Evolutionary conservation across 75 land plant species (phyloP).

Genomic region (Isoetes taiwanensis): DNA sequence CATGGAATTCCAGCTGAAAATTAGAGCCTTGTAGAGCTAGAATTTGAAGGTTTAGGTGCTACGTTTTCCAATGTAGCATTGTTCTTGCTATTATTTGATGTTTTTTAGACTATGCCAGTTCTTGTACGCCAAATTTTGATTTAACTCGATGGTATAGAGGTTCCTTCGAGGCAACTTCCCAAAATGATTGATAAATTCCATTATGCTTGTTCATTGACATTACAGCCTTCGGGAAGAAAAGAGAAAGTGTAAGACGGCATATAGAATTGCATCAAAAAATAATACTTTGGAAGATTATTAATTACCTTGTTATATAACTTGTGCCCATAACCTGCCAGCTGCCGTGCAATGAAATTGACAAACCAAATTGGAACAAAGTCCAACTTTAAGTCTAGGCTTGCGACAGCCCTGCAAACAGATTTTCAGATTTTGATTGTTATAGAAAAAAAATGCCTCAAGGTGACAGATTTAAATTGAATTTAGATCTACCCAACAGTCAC

Average conservation of each 20-base stretch:
- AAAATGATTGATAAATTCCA: slow-evolving; percentile 16
- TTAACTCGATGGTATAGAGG: slow-evolving; percentile 43
- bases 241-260: not conserved
- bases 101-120: no score
- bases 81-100: no score
- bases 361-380: slow-evolving; percentile 70
- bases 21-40: no score
- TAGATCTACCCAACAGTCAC: no score
- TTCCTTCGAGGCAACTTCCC: slow-evolving; percentile 18
- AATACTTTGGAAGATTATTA: not conserved
- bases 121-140: no score
- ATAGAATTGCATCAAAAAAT: not conserved
- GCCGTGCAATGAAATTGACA: slow-evolving; percentile 83
- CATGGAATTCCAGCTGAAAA: no score
- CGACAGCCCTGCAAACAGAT: slow-evolving; percentile 39
- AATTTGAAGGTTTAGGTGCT: no score
- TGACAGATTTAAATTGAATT: no score
- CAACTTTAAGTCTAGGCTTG: slow-evolving; percentile 57
- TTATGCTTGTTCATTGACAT: slow-evolving; percentile 25
- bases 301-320: slow-evolving; percentile 83
- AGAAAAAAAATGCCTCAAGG: no score
- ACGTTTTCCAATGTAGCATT: no score
- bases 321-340: slow-evolving; percentile 80
- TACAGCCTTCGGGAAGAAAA: slow-evolving; percentile 29
- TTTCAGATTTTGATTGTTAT: no score